phyloP scores from a whole-genome alignment of 257 asterid genomes.

The Petunia axillaris region DNA sequence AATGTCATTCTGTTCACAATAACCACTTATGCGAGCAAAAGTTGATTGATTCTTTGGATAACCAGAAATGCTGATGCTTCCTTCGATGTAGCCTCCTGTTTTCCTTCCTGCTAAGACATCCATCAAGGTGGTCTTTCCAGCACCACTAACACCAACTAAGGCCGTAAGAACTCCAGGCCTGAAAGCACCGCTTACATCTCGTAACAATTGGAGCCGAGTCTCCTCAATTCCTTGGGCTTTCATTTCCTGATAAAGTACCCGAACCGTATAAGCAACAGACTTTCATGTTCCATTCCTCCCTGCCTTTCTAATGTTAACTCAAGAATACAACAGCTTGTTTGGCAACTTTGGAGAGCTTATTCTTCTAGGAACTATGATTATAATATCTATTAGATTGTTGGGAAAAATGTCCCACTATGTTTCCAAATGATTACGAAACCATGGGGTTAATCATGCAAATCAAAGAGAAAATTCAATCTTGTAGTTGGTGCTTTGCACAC shows the following conservation, averaged over 20 bases:
- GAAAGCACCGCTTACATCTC: constrained; percentile 84
- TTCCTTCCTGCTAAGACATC: constrained; percentile 92
- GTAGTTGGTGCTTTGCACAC: background rate
- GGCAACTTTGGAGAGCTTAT: background rate
- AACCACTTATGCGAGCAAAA: constrained; percentile 85
- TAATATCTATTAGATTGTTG: background rate
- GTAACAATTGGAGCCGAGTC: constrained; percentile 71
- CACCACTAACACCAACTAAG: constrained; percentile 89
- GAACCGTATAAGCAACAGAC: background rate
- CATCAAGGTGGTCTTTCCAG: constrained; percentile 91
- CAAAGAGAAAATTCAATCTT: background rate
- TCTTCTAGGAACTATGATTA: background rate
- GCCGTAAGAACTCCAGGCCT: constrained; percentile 90
- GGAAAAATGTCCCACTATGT: background rate
- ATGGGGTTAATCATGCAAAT: background rate
- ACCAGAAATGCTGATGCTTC: constrained; percentile 78
- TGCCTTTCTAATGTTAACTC: background rate
- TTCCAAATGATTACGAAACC: background rate
- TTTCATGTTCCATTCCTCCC: background rate
- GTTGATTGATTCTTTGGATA: constrained; percentile 83
- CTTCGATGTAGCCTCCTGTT: constrained; percentile 79
- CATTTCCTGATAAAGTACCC: constrained; percentile 63
- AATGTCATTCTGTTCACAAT: constrained; percentile 89
- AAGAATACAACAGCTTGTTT: background rate
- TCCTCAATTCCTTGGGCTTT: constrained; percentile 67